phyloP scores from a whole-genome alignment of 495 filamentous ascomycete species.

The Neurospora sublineolata region DNA sequence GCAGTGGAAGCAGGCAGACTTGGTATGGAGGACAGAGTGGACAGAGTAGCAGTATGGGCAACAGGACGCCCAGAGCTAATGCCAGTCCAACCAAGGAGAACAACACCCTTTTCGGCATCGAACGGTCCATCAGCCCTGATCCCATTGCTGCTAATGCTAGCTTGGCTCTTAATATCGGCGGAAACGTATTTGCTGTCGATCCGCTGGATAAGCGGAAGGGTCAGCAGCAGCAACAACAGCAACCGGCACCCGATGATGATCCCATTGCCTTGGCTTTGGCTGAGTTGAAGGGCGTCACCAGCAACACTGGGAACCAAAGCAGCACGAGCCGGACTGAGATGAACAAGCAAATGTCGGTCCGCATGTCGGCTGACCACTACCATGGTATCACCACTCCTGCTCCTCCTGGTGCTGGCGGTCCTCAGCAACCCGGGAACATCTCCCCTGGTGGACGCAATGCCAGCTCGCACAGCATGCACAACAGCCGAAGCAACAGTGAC shows the following conservation, averaged over 20 bases:
- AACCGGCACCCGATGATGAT: conserved; percentile 44
- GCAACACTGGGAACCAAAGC: not conserved
- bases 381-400: conserved; percentile 80
- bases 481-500: not conserved
- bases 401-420: conserved; percentile 43
- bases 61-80: conserved; percentile 1
- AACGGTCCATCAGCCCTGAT: conserved; percentile 54
- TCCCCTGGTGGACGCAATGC: conserved; percentile 38
- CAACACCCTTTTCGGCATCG: conserved; percentile 25
- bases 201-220: conserved; percentile 51
- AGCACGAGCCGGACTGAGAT: not conserved
- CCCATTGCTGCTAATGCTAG: conserved; percentile 87
- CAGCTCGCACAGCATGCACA: conserved; percentile 2
- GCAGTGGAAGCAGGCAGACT: not conserved
- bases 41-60: not conserved
- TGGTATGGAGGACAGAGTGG: not conserved
- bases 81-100: conserved; percentile 7
- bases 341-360: conserved; percentile 54
- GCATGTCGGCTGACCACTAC: conserved; percentile 87
- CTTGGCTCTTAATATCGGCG: conserved; percentile 90
- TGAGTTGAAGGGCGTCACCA: conserved; percentile 70
- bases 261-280: conserved; percentile 88
- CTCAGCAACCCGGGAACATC: conserved; percentile 28
- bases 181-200: conserved; percentile 95
- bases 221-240: conserved; percentile 16